These are phyloP conservation scores for Leptodermis oblonga DNA, from an alignment of 257 asterid genomes.

Conservation along the genomic window DNA sequence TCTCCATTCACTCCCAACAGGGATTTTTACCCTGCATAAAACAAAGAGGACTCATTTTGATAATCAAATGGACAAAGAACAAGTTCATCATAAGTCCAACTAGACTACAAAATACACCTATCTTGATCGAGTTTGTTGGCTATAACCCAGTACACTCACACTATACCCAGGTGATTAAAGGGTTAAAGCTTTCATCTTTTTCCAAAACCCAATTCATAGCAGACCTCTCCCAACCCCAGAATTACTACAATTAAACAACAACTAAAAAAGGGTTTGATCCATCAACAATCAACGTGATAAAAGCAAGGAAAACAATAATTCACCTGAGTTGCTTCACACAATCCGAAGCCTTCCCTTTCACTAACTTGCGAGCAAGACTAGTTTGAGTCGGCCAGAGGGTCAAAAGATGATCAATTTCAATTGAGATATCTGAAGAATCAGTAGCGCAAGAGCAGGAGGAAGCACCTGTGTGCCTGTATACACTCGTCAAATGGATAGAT, in stretches of 20 bases:
- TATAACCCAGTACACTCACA: not conserved
- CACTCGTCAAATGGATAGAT: not conserved
- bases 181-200: slow-evolving; percentile 2
- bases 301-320: not conserved
- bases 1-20: slow-evolving; percentile 7
- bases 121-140: not conserved
- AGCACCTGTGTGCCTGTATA: not conserved
- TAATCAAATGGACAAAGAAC: not conserved
- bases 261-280: not conserved
- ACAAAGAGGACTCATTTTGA: not conserved
- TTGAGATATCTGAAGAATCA: not conserved
- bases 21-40: slow-evolving; percentile 9
- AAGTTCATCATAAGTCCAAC: not conserved
- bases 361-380: not conserved
- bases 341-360: not conserved
- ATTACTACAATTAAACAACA: not conserved
- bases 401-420: not conserved
- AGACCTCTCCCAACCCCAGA: not conserved
- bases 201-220: not conserved
- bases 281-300: not conserved
- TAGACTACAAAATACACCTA: not conserved
- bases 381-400: not conserved
- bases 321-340: slow-evolving; percentile 9
- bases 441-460: not conserved
- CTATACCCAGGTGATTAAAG: too few relatives aligned